Base-by-base conservation (phyloP, 192 early-diverging fungal genomes). In the Lunasporangiospora selenospora region DNA sequence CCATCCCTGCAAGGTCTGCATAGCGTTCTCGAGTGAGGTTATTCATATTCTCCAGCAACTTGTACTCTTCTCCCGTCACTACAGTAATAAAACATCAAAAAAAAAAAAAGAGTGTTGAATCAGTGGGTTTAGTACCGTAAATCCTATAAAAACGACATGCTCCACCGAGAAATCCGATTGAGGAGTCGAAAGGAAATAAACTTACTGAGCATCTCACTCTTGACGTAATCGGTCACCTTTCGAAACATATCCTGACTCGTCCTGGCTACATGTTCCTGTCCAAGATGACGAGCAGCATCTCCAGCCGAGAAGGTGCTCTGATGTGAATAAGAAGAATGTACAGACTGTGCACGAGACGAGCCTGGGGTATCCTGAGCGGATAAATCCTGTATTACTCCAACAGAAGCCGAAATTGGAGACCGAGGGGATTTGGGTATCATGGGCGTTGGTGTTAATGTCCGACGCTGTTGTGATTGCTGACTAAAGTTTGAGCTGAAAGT, bases 31-130 rank as follows among this genome's bases (percentile, higher is more conserved):
- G 47, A 6, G 77, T 75, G 15, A 75, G 30, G 12, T 42, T 66
- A 44, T 79, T 79, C 77, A 79, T 79, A 18, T 52, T 75, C 48
- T 79, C 77, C 58, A 79, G 49, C 12, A 79, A 43, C 39, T 52
- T 79, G 48, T 75, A 79, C 29, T 79, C 77, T 44, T 79, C 77
- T 13, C 70, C 67, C 15, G 65, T 79, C 9, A 65, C 77, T 75
- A 58, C 18, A 16, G 13, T 24, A 45, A 38, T 6, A 43, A 23
- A 12, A 30, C 6, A 34, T 29, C 24, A 19, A 38, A 2, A 2
- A 12, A 36, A 30, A 7, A 32, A 7, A 30, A 37, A 18, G 16
- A 42, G 16, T 42, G 41, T 42, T 42, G 19, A 3, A 42, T 3
- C 41, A n/a, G n/a, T n/a, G n/a, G n/a, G n/a, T n/a, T n/a, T n/a